Evolutionary conservation across 225 moss, liverwort and hornwort genomes (phyloP).

Genomic region (Pseudoscleropodium purum): DNA sequence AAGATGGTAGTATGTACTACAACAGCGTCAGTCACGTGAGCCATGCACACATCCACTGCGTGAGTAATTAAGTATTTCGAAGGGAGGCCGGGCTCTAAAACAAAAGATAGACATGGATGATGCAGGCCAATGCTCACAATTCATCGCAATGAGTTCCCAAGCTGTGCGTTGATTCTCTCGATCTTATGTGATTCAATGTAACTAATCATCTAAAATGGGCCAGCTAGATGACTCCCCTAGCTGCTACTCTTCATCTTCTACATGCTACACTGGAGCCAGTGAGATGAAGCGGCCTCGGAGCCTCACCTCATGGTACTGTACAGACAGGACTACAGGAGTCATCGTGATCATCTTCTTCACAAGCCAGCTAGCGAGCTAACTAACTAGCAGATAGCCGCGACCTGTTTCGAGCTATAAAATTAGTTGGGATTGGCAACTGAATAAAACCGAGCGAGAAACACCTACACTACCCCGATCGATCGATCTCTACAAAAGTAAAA

Average conservation of each 20-base stretch:
- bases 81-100: background rate
- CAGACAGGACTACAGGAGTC: conserved; percentile 33
- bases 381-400: background rate
- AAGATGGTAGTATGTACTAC: background rate
- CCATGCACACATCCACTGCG: background rate
- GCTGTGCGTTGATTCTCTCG: background rate
- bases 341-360: conserved; percentile 6
- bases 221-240: conserved; percentile 1
- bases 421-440: conserved; percentile 3
- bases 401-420: conserved; percentile 2
- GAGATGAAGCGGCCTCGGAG: conserved; percentile 4
- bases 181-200: conserved; percentile 40
- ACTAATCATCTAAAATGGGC: conserved; percentile 6
- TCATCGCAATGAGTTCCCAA: conserved; percentile 14
- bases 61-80: background rate
- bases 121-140: conserved; percentile 13
- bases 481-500: background rate
- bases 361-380: background rate
- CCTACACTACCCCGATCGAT: background rate
- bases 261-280: conserved; percentile 32
- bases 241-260: conserved; percentile 3
- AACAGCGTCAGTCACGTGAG: background rate
- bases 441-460: conserved; percentile 6
- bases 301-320: conserved; percentile 37
- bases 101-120: background rate